Percentiles rank a stretch among this genome's conserved stretches.
phyloP scores from a whole-genome alignment of 805 yeast species.

The Isabelozyma pseudorhagii region DNA sequence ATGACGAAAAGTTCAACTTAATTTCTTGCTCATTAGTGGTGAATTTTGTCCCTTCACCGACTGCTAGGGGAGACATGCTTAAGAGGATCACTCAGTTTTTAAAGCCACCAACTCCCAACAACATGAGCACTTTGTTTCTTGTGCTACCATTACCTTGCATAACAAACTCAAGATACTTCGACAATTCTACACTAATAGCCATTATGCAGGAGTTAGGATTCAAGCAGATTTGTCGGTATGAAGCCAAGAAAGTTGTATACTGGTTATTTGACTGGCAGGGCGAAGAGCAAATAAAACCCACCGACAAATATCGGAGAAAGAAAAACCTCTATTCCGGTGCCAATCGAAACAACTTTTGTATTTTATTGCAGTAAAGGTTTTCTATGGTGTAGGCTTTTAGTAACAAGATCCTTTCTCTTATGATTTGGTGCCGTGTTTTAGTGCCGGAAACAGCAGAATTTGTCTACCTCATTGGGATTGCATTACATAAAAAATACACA shows the following conservation, averaged over 20 bases:
- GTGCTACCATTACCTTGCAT: conserved; percentile 90
- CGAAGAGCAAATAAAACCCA: conserved; percentile 4
- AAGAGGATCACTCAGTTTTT: conserved; percentile 56
- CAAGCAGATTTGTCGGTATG: conserved; percentile 40
- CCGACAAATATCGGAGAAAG: conserved; percentile 36
- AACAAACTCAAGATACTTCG: conserved; percentile 75
- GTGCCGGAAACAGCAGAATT: no score
- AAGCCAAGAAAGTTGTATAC: conserved; percentile 71
- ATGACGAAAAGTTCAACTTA: conserved; percentile 52
- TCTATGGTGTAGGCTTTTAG: background rate
- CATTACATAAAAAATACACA: no score
- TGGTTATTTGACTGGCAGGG: conserved; percentile 59
- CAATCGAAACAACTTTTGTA: conserved; percentile 60
- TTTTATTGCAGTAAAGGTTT: background rate
- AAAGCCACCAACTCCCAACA: conserved; percentile 20
- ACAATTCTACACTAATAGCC: conserved; percentile 33
- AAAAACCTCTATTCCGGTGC: conserved; percentile 50
- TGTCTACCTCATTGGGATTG: no score
- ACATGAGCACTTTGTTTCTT: conserved; percentile 53
- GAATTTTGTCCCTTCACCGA: conserved; percentile 79
- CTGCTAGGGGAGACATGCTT: conserved; percentile 76
- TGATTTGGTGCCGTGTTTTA: no score
- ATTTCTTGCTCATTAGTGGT: conserved; percentile 84
- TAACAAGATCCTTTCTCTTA: no score
- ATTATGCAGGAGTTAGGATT: conserved; percentile 67